Evolutionary conservation across 768 basidiomycete genomes (phyloP).

Genomic region (Lentinula boryana): DNA sequence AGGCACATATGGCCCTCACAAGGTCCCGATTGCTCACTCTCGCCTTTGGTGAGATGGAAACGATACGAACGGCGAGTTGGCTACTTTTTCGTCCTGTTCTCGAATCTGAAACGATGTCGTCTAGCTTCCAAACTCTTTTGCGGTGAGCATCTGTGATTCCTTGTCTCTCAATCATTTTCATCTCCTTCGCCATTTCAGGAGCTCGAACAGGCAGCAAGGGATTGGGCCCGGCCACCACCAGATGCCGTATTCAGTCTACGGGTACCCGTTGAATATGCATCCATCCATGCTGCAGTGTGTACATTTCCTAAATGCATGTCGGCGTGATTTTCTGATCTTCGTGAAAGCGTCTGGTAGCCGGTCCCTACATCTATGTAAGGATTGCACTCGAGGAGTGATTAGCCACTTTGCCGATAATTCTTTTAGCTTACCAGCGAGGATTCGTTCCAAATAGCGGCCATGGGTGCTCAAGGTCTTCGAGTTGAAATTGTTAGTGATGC

Average conservation of each 20-base stretch:
- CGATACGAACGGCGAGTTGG: slow-evolving; percentile 58
- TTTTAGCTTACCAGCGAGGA: slow-evolving; percentile 74
- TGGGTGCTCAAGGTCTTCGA: slow-evolving; percentile 74
- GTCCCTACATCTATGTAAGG: slow-evolving; percentile 79
- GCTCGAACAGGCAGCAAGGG: slow-evolving; percentile 71
- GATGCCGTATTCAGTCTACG: slow-evolving; percentile 71
- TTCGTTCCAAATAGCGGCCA: slow-evolving; percentile 84
- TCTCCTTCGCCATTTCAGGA: slow-evolving; percentile 41
- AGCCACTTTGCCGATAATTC: slow-evolving; percentile 9
- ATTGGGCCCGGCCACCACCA: slow-evolving; percentile 85
- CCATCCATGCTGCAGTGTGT: slow-evolving; percentile 76
- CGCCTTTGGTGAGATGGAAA: slow-evolving; percentile 82
- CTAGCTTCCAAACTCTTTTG: slow-evolving; percentile 65
- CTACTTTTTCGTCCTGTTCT: slow-evolving; percentile 6
- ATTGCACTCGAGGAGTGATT: slow-evolving; percentile 8
- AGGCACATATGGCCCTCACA: slow-evolving; percentile 61
- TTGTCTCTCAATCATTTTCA: slow-evolving; percentile 1
- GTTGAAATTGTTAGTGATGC: slow-evolving; percentile 85
- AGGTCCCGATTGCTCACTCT: slow-evolving; percentile 77
- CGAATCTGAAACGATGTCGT: slow-evolving; percentile 7
- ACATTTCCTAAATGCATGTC: slow-evolving; percentile 1
- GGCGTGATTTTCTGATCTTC: slow-evolving; percentile 14
- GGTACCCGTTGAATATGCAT: slow-evolving; percentile 83
- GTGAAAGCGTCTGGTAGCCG: slow-evolving; percentile 66
- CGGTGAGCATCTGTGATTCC: slow-evolving; percentile 32